Evolutionary conservation across 1,139 yeast genomes (phyloP).

Genomic region (Zygosaccharomyces pseudobailii): DNA sequence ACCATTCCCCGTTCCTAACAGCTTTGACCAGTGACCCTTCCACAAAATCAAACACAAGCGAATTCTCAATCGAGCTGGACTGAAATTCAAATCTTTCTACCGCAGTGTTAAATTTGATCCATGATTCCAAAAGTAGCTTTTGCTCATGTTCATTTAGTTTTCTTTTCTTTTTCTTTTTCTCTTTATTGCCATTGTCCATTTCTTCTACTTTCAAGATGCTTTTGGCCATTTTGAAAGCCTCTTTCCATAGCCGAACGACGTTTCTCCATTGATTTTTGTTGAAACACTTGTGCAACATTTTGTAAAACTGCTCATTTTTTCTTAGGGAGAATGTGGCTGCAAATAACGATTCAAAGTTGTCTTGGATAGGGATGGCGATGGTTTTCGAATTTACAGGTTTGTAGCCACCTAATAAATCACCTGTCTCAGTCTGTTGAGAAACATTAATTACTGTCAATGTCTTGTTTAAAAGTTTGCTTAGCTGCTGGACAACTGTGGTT

Average conservation of each 20-base stretch:
- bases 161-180: slow-evolving; percentile 49
- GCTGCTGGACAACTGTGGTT: slow-evolving; percentile 91
- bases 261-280: slow-evolving; percentile 79
- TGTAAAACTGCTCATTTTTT: slow-evolving; percentile 76
- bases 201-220: slow-evolving; percentile 42
- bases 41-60: slow-evolving; percentile 84
- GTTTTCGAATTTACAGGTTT: slow-evolving; percentile 87
- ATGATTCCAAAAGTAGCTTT: slow-evolving; percentile 47
- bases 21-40: slow-evolving; percentile 94
- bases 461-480: slow-evolving; percentile 74
- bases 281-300: slow-evolving; percentile 66
- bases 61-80: slow-evolving; percentile 58
- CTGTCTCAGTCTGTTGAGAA: slow-evolving; percentile 95
- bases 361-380: slow-evolving; percentile 80
- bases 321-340: slow-evolving; percentile 75
- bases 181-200: slow-evolving; percentile 33
- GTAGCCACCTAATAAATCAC: slow-evolving; percentile 93
- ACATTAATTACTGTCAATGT: slow-evolving; percentile 85
- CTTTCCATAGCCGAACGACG: slow-evolving; percentile 75
- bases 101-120: slow-evolving; percentile 56
- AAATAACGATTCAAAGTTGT: slow-evolving; percentile 71
- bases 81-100: slow-evolving; percentile 71
- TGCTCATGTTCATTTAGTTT: slow-evolving; percentile 50
- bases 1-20: slow-evolving; percentile 92
- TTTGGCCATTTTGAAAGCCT: slow-evolving; percentile 75